phyloP scores from a whole-genome alignment of 2,329 filamentous ascomycete genomes.

The Helminthosporium solani region DNA sequence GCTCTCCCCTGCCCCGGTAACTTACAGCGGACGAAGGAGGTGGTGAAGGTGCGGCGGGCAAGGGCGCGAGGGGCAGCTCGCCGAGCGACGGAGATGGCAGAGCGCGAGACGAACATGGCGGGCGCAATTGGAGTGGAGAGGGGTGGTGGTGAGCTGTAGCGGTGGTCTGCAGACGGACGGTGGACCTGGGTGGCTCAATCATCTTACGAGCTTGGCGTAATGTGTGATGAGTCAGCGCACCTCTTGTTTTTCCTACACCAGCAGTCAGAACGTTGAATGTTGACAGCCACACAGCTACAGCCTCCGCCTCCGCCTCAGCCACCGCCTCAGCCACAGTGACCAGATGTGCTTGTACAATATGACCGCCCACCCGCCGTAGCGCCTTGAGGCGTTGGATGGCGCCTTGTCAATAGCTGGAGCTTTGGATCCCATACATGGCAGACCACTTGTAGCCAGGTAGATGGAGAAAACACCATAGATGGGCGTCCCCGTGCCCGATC shows the following conservation, averaged over 20 bases:
- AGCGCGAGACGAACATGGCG: constrained; percentile 53
- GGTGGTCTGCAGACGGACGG: constrained; percentile 24
- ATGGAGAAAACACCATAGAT: too few species aligned
- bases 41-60: constrained; percentile 49
- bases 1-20: constrained; percentile 20
- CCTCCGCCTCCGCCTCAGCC: not conserved
- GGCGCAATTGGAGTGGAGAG: constrained; percentile 41
- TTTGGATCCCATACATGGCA: too few species aligned
- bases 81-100: constrained; percentile 50
- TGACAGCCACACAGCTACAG: too few species aligned
- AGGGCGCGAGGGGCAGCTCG: constrained; percentile 46
- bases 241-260: too few species aligned
- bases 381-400: too few species aligned
- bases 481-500: not conserved
- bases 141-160: constrained; percentile 25
- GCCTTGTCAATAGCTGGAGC: too few species aligned
- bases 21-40: constrained; percentile 51
- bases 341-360: too few species aligned
- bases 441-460: too few species aligned
- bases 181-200: constrained; percentile 11
- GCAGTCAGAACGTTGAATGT: too few species aligned
- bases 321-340: not conserved
- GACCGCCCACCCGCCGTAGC: too few species aligned
- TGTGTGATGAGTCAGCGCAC: constrained; percentile 4
- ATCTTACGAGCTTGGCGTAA: constrained; percentile 26